phyloP scores from a whole-genome alignment of 2,329 filamentous ascomycete genomes.

The Truncatella angustata region DNA sequence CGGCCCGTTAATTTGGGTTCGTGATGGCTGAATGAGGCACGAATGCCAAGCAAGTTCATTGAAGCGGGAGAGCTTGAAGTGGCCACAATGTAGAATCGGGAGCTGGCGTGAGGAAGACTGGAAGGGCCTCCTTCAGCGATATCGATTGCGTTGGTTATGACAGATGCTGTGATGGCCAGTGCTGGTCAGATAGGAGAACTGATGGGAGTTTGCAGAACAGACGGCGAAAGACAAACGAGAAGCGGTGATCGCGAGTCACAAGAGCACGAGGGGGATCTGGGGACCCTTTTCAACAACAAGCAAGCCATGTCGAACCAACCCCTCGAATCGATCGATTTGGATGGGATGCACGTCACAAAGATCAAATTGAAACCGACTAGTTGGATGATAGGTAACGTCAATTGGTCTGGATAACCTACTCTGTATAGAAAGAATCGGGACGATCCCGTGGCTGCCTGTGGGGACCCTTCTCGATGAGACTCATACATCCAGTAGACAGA shows the following conservation, averaged over 20 bases:
- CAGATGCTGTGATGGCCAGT: too few species aligned
- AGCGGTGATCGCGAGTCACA: not conserved
- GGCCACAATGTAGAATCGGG: too few species aligned
- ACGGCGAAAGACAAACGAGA: not conserved
- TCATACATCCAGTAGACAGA: not conserved
- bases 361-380: constrained; percentile 10
- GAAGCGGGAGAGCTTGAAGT: not conserved
- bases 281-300: not conserved
- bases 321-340: constrained; percentile 3
- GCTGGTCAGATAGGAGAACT: too few species aligned
- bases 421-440: constrained; percentile 7
- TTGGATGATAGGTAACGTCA: constrained; percentile 9
- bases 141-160: not conserved
- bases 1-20: not conserved
- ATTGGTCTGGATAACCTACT: constrained; percentile 9
- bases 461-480: not conserved
- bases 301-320: constrained; percentile 1
- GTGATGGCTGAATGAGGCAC: not conserved
- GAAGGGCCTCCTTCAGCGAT: too few species aligned
- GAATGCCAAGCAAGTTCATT: not conserved
- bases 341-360: constrained; percentile 2
- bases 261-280: not conserved
- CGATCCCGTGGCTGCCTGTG: constrained; percentile 5
- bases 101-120: too few species aligned
- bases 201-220: too few species aligned